Conservation (phyloP, 305 asterid genomes). For the Fraxinus nigra region DNA sequence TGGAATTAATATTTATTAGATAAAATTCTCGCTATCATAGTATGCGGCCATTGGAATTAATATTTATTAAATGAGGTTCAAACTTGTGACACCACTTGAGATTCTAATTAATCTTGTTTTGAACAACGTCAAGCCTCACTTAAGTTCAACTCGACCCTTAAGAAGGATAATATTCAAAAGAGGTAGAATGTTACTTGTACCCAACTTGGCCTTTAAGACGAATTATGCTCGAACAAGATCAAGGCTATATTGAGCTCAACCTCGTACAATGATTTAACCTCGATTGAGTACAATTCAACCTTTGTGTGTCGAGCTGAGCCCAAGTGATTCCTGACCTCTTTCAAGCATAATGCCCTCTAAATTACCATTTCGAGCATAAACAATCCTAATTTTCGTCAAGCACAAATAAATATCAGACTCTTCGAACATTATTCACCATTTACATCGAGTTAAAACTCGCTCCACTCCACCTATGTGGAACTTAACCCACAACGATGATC, state of each 20-base stretch:
- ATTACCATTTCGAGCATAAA: neutral
- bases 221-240: neutral
- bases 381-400: neutral
- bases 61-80: too few species aligned
- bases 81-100: neutral
- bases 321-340: neutral
- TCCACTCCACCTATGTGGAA: neutral
- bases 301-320: neutral
- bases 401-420: neutral
- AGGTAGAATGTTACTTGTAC: neutral
- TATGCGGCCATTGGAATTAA: too few species aligned
- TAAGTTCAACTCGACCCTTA: neutral
- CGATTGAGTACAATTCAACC: neutral
- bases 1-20: too few species aligned
- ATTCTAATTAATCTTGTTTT: neutral
- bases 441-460: too few species aligned
- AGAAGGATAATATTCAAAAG: neutral
- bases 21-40: too few species aligned
- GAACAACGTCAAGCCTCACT: neutral
- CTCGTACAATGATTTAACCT: neutral
- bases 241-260: neutral
- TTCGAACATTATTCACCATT: neutral
- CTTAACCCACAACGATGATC: neutral
- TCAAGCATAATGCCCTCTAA: neutral
- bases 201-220: neutral